These are phyloP conservation scores for Remersonia thermophila DNA, from an alignment of 2,329 filamentous ascomycete genomes.

Conservation along the genomic window DNA sequence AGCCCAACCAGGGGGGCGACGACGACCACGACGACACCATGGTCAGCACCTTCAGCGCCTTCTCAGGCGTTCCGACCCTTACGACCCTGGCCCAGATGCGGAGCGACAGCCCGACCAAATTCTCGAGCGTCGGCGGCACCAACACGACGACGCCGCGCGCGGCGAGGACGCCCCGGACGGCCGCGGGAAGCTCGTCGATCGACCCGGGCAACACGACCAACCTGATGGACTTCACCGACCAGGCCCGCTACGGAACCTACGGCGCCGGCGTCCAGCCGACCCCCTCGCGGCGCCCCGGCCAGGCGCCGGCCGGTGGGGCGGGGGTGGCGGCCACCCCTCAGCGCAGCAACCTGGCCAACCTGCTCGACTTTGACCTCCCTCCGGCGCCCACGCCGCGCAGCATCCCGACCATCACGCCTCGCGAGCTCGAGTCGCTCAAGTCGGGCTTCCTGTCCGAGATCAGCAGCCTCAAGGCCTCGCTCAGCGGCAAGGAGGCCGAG, in stretches of 20 bases:
- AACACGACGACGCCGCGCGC: slow-evolving; percentile 29
- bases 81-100: slow-evolving; percentile 63
- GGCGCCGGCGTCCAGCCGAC: slow-evolving; percentile 27
- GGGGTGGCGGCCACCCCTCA: slow-evolving; percentile 31
- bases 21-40: slow-evolving; percentile 51
- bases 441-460: slow-evolving; percentile 86
- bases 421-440: slow-evolving; percentile 86
- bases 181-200: slow-evolving; percentile 19
- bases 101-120: slow-evolving; percentile 50
- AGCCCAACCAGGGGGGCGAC: slow-evolving; percentile 11
- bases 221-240: slow-evolving; percentile 79
- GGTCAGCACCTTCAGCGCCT: slow-evolving; percentile 76
- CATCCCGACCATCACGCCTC: slow-evolving; percentile 77
- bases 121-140: slow-evolving; percentile 28
- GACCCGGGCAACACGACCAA: slow-evolving; percentile 53
- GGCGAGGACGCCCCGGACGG: slow-evolving; percentile 25
- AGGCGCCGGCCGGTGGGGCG: slow-evolving; percentile 1
- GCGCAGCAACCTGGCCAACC: slow-evolving; percentile 42
- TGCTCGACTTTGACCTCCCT: slow-evolving; percentile 88
- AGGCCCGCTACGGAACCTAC: slow-evolving; percentile 35
- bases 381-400: slow-evolving; percentile 85
- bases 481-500: slow-evolving; percentile 89
- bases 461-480: slow-evolving; percentile 79
- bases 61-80: slow-evolving; percentile 81
- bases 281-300: slow-evolving; percentile 29